Base-by-base conservation (phyloP, 768 basidiomycete genomes). In the Kockovaella imperatae region DNA sequence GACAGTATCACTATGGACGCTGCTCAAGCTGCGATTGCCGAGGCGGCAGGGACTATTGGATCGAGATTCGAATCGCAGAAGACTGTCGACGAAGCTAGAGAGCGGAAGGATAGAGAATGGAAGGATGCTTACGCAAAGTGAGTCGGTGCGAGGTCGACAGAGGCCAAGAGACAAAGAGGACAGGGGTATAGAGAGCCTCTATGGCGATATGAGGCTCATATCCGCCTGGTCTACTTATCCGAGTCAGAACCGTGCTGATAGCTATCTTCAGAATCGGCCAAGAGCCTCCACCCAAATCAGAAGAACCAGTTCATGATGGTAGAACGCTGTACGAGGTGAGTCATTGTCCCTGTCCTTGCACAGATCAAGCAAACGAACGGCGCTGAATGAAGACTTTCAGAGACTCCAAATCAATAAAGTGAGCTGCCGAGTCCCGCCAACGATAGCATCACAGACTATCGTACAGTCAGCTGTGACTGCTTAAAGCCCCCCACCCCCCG, bases 61-160 rank as follows among this genome's bases (percentile, higher is more conserved):
- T 69, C 69, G 0, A 52, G 74, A 10, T 75, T 75, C 64, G 72
- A 73, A 30, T 70, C 71, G 2, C 60, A 69, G 24, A 43, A 49
- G 2, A 59, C 70, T 2, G 63, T 75, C 14, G 72, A 75, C 35
- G 64, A 68, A 15, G 70, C 69, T 3, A 67, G 70, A 40, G 50
- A 52, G 11, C 44, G 51, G 10, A 66, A 64, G 49, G 62, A 72
- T 34, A 56, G 67, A 42, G 72, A 72, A 53, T 75, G 73, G 73
- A 68, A 63, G 45, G 72, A 62, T 17, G 73, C 74, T 6, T 74
- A 74, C 55, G 72, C 54, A 20, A 61, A 66, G 68, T 69, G 50
- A 32, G 65, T 56, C 1, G 5, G 14, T 25, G 6, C n/a, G n/a
- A n/a, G 31, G 17, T 20, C 13, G 11, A 24, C 11, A 8, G 44